Conservation (phyloP, 768 basidiomycete species). For the Leccinum arenicola region DNA sequence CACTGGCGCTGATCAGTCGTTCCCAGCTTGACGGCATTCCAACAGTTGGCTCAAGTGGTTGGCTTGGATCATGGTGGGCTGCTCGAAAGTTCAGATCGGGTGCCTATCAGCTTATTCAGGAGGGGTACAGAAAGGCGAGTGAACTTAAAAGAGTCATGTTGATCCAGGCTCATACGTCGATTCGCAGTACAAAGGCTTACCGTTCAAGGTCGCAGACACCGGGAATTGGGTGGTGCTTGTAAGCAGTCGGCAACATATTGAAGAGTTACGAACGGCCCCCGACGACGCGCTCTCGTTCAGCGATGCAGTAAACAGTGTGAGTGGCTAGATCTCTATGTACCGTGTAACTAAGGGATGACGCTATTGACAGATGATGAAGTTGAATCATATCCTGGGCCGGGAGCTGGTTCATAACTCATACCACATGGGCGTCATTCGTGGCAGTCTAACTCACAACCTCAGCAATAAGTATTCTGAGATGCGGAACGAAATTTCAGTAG, state of each 20-base stretch:
- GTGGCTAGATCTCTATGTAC: no score
- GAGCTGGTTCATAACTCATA: conserved; percentile 30
- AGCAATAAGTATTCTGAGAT: conserved; percentile 22
- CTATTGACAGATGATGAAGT: conserved; percentile 32
- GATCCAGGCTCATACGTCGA: neutral
- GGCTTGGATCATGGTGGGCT: no score
- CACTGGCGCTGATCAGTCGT: neutral
- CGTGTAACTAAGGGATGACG: neutral
- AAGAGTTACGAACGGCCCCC: no score
- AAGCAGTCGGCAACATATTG: no score
- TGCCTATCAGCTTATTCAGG: conserved; percentile 25
- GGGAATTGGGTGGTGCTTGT: no score
- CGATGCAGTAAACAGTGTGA: no score
- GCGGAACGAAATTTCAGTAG: conserved; percentile 31
- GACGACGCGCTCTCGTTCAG: no score
- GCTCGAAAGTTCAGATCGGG: conserved; percentile 6
- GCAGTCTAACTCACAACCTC: conserved; percentile 37
- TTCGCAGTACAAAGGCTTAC: neutral
- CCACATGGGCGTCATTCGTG: conserved; percentile 30
- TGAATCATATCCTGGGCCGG: conserved; percentile 38
- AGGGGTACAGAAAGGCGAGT: conserved; percentile 12
- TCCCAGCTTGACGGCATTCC: conserved; percentile 31
- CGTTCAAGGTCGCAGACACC: neutral
- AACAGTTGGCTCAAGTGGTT: conserved; percentile 25
- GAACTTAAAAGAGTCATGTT: neutral